Conservation (phyloP, 805 yeast species). For the Kodamaea jinghongensis region DNA sequence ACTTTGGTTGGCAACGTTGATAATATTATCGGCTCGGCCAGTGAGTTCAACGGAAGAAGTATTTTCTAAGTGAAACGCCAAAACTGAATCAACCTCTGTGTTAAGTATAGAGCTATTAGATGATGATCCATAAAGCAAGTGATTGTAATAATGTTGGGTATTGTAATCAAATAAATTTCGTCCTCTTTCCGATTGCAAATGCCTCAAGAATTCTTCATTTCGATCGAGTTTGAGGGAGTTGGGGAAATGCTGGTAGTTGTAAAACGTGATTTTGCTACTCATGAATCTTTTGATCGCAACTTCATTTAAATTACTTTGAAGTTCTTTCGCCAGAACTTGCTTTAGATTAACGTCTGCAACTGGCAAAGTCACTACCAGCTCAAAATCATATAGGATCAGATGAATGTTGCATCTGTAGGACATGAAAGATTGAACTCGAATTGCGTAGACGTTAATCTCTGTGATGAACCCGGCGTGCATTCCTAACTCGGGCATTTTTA, state of each 20-base stretch:
- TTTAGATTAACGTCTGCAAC: neutral
- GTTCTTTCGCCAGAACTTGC: conserved; percentile 6
- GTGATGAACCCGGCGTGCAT: neutral
- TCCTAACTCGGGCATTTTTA: conserved; percentile 2
- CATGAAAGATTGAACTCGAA: conserved; percentile 20
- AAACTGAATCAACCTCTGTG: conserved; percentile 3
- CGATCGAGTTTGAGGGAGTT: conserved; percentile 4
- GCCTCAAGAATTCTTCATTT: conserved; percentile 1
- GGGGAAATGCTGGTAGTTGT: conserved; percentile 23
- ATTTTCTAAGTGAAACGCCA: conserved; percentile 6
- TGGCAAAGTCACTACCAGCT: conserved; percentile 5
- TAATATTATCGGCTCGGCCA: neutral
- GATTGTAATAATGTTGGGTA: conserved; percentile 14
- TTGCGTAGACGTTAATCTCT: conserved; percentile 15
- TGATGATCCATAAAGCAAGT: conserved; percentile 4
- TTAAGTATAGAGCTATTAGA: neutral
- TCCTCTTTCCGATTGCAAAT: neutral
- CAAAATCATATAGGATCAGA: conserved; percentile 15
- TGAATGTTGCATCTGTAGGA: conserved; percentile 18
- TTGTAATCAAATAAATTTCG: conserved; percentile 14
- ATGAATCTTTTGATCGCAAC: conserved; percentile 20
- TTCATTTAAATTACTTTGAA: conserved; percentile 18
- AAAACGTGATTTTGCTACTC: conserved; percentile 10
- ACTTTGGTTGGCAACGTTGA: too few relatives aligned
- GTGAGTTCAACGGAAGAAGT: conserved; percentile 1